A percentile compares a stretch with the other conserved stretches of the same genome.
These are phyloP conservation scores for Protea cynaroides DNA, from an alignment of 164 flowering plant genomes.

Conservation along the genomic window DNA sequence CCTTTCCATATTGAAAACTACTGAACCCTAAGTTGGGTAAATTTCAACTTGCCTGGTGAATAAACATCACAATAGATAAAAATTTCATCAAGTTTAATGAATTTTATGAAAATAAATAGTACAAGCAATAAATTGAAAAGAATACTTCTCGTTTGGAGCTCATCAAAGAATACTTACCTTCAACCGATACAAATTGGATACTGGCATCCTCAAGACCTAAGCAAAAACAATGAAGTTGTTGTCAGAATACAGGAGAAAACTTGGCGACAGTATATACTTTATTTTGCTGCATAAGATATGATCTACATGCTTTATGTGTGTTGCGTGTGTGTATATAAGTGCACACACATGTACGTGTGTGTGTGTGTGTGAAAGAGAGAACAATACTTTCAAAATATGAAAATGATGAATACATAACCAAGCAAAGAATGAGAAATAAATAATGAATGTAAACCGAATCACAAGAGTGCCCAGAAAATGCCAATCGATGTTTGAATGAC, in stretches of 20 bases:
- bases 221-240: conserved; percentile 8
- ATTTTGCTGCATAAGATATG: not conserved
- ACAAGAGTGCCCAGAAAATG: too few species aligned
- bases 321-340: too few species aligned
- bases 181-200: conserved; percentile 69
- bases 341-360: too few species aligned
- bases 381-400: too few species aligned
- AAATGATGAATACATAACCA: too few species aligned
- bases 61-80: not conserved
- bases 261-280: not conserved
- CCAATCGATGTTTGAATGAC: too few species aligned
- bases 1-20: not conserved
- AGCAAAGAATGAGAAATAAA: too few species aligned
- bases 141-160: not conserved
- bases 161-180: conserved; percentile 45
- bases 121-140: not conserved
- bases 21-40: too few species aligned
- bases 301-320: not conserved
- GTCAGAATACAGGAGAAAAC: conserved; percentile 1
- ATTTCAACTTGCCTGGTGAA: too few species aligned
- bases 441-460: too few species aligned
- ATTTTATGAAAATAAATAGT: not conserved
- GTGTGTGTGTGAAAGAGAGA: too few species aligned
- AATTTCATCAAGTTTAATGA: not conserved
- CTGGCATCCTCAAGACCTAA: conserved; percentile 72